These are phyloP conservation scores for Cladosporium sp. DNA, from an alignment of 2,329 filamentous ascomycete species.

Conservation along the genomic window DNA sequence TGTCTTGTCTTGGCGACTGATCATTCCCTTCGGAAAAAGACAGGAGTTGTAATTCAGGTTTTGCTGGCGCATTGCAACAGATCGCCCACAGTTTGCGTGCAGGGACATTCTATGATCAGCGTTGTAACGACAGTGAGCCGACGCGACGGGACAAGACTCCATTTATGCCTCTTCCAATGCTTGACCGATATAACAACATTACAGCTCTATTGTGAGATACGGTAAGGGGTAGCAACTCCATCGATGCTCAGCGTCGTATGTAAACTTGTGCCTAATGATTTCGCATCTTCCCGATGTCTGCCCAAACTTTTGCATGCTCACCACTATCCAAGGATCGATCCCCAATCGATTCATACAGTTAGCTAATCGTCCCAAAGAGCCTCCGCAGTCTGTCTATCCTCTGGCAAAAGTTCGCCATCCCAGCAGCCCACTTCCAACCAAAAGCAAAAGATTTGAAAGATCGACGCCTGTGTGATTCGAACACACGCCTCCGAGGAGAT, in stretches of 20 bases:
- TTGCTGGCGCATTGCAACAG: no score
- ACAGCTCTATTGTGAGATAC: no score
- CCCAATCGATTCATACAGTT: neutral
- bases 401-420: neutral
- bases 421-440: neutral
- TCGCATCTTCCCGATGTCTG: neutral
- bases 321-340: neutral
- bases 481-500: constrained; percentile 42
- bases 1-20: neutral
- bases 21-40: no score
- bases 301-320: neutral
- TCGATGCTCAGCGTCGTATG: neutral
- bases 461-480: constrained; percentile 43
- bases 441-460: neutral
- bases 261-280: neutral
- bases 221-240: no score
- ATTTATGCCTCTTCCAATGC: no score
- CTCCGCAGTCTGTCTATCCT: neutral
- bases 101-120: no score
- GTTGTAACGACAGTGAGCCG: no score
- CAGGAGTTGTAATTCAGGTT: no score
- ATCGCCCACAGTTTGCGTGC: no score
- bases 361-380: neutral
- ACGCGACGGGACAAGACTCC: no score
- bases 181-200: no score